These are phyloP conservation scores for Cryptococcus sp. DNA, from an alignment of 1,284 basidiomycete genomes.

Conservation along the genomic window DNA sequence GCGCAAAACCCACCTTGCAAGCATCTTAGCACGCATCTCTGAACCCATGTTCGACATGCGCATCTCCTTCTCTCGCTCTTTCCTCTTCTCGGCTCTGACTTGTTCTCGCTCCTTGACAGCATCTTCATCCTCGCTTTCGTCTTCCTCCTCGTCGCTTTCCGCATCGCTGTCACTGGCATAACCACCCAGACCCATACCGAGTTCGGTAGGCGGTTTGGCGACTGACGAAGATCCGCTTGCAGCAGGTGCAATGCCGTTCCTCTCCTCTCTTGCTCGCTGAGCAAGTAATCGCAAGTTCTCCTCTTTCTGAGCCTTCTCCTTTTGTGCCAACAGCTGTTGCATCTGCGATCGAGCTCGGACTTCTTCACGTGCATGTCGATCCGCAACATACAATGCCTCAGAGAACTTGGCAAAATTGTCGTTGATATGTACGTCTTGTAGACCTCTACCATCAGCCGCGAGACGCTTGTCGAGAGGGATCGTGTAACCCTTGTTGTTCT, in stretches of 20 bases:
- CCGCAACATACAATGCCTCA: conserved; percentile 93
- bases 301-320: conserved; percentile 96
- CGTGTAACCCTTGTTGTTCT: conserved; percentile 99
- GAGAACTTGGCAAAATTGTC: conserved; percentile 99
- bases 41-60: conserved; percentile 99
- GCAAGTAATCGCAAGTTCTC: conserved; percentile 92
- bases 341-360: conserved; percentile 93
- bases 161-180: conserved; percentile 71
- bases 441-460: conserved; percentile 92
- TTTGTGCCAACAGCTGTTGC: conserved; percentile 97
- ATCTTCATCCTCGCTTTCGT: conserved; percentile 71
- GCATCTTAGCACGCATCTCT: conserved; percentile 91
- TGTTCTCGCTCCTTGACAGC: conserved; percentile 82
- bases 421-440: conserved; percentile 98
- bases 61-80: conserved; percentile 94
- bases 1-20: conserved; percentile 66
- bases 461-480: conserved; percentile 98
- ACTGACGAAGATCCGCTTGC: conserved; percentile 48
- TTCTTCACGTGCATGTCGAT: conserved; percentile 96
- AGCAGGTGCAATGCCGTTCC: conserved; percentile 66
- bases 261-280: conserved; percentile 92
- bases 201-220: conserved; percentile 54
- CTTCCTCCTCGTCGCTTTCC: conserved; percentile 57
- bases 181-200: conserved; percentile 70
- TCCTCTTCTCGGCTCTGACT: conserved; percentile 87